A percentile compares a stretch with the other conserved stretches of the same genome.
phyloP scores from a whole-genome alignment of 2,329 filamentous ascomycete species.

The Diaporthe aspalathi region DNA sequence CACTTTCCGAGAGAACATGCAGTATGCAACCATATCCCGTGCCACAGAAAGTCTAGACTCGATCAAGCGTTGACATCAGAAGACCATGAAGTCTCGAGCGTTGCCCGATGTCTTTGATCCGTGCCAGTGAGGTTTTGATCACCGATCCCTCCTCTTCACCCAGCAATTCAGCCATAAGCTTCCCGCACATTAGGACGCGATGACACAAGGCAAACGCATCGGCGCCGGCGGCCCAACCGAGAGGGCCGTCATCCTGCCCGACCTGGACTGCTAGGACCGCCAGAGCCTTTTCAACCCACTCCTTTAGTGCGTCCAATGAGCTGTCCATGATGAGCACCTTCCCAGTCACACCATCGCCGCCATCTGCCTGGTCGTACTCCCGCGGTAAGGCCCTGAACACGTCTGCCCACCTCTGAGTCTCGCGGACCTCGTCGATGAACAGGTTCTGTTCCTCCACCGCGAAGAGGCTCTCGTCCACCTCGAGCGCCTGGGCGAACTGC shows the following conservation, averaged over 20 bases:
- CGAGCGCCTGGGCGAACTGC: slow-evolving; percentile 59
- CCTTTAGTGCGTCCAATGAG: slow-evolving; percentile 45
- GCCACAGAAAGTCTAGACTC: neutral
- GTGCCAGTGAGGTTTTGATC: slow-evolving; percentile 37
- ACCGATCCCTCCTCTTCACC: slow-evolving; percentile 15
- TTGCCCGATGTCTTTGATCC: slow-evolving; percentile 39
- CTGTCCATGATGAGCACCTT: slow-evolving; percentile 31
- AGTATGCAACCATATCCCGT: neutral
- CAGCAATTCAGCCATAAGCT: slow-evolving; percentile 43
- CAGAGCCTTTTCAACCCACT: slow-evolving; percentile 63
- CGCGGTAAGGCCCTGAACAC: slow-evolving; percentile 53
- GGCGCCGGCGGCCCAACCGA: slow-evolving; percentile 79
- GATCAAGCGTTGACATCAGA: slow-evolving; percentile 20
- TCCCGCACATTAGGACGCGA: slow-evolving; percentile 56
- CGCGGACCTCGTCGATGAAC: slow-evolving; percentile 85
- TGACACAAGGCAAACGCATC: slow-evolving; percentile 73
- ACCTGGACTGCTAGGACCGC: slow-evolving; percentile 45
- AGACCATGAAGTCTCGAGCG: slow-evolving; percentile 43
- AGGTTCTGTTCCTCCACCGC: slow-evolving; percentile 92
- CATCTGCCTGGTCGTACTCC: slow-evolving; percentile 40
- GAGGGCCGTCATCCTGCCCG: slow-evolving; percentile 66
- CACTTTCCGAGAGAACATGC: neutral
- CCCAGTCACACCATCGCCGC: slow-evolving; percentile 31
- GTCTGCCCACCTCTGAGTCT: slow-evolving; percentile 75
- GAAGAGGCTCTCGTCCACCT: slow-evolving; percentile 78